Evolutionary conservation across 1,139 yeast species (phyloP), one percentile per base, ranked within the genome.

Genomic region (Yamadazyma atlantica): DNA sequence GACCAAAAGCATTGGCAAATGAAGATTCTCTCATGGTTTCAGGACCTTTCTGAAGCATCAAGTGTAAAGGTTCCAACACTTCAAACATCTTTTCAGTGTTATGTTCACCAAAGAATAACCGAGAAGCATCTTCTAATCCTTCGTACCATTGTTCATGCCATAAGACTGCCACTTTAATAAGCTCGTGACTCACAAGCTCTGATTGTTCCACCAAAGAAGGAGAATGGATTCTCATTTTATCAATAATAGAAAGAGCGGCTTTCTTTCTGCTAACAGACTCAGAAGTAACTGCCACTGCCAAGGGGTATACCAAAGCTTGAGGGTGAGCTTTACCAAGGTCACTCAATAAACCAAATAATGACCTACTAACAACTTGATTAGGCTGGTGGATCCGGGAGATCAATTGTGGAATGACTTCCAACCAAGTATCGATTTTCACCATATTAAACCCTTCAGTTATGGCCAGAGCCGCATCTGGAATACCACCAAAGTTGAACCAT

Each of bases 111-210:
- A 89, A 92, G 66, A 85, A 94, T 39, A 86, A 75, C 43, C 97
- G 73, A 3, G 96, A 89, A 0, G 98, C 98, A 65, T 92, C 97
- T 57, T 94, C 99, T 29, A 94, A 69, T 1, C 96, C 97, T 63
- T 90, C 98, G 53, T 90, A 90, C 98, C 99, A 94, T 58, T 85
- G 85, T 55, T 94, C 99, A 53, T 89, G 96, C 97, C 98, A 90
- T 45, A 92, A 66, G 1, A 92, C 97, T 0, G 97, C 97, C 12
- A 89, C 96, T 48, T 98, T 70, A 46, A 94, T 90, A 43, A 94
- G 75, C 54, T 94, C 98, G 48, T 82, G 82, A 65, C 96, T 85
- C n/a, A 92, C 97, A 43, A 90, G 62, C 50, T 89, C 96, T 0
- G 97, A 90, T 57, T 94, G 97, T 46, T 85, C 90, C 17, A 94